These are phyloP conservation scores for Fusarium albosuccineum DNA, from an alignment of 2,329 filamentous ascomycete genomes.

Conservation along the genomic window DNA sequence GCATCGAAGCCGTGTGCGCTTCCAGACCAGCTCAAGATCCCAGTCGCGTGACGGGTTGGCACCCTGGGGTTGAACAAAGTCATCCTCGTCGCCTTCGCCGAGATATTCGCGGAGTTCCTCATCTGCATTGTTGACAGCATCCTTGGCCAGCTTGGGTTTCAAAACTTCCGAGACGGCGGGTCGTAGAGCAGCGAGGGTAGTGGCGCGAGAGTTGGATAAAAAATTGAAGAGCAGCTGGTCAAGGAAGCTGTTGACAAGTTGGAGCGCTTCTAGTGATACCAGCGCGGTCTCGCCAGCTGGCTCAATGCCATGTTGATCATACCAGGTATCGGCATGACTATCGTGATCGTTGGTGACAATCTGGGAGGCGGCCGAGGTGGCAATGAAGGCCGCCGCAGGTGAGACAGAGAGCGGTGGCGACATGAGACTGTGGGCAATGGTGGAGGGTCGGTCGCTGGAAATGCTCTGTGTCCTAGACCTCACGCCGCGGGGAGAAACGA, in stretches of 20 bases:
- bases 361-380: constrained; percentile 87
- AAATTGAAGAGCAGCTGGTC: constrained; percentile 95
- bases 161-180: constrained; percentile 88
- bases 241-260: constrained; percentile 89
- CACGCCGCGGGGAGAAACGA: constrained; percentile 51
- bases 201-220: constrained; percentile 83
- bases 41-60: constrained; percentile 70
- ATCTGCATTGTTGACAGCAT: constrained; percentile 85
- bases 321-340: constrained; percentile 76
- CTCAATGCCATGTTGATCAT: constrained; percentile 76
- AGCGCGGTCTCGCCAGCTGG: constrained; percentile 76
- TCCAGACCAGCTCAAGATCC: constrained; percentile 95
- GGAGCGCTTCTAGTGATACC: constrained; percentile 79
- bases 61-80: constrained; percentile 69
- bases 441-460: constrained; percentile 78
- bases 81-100: constrained; percentile 82
- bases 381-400: constrained; percentile 89
- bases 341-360: constrained; percentile 92
- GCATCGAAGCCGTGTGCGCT: constrained; percentile 89
- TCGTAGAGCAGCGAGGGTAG: constrained; percentile 78
- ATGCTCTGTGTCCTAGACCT: constrained; percentile 72
- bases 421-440: constrained; percentile 68
- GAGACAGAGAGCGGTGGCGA: constrained; percentile 77
- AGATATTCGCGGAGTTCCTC: constrained; percentile 91
- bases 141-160: constrained; percentile 88